Evolutionary conservation across 805 yeast genomes (phyloP), one percentile per base, ranked within the genome.

Genomic region (Candida easanensis): DNA sequence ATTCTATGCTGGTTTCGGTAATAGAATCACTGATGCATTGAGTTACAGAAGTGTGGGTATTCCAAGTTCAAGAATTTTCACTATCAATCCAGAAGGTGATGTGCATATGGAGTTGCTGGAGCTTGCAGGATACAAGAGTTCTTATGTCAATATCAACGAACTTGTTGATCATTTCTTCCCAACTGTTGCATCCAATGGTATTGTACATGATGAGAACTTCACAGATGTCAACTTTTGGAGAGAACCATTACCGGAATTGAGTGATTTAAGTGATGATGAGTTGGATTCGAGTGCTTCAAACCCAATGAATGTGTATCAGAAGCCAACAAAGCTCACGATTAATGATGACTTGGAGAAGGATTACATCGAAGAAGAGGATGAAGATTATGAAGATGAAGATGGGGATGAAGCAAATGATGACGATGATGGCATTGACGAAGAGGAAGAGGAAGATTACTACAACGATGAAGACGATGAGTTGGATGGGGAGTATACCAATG

Each of bases 131-230:
- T 88, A 86, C 63, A 85, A 78, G 58, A 82, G 93, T 40, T 82
- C 95, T 0, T 93, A 93, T 61, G 79, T 93, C 39, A 82, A 82
- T 50, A 91, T 93, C 57, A 87, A 93, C 35, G 98, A 93, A 62
- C 72, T 93, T 42, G 97, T 93, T 11, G 99, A 93, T 64, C 98
- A 93, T 63, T 90, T 90, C 63, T 93, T 93, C 74, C 99, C 99
- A 8, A 96, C 97, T 0, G 84, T 80, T 35, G 66, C 54, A 38
- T 11, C 26, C 15, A 34, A 15, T 13, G 45, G 44, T 4, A 30
- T 33, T 21, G 63, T 62, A 32, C 62, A 61, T 36, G 67, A 66
- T 44, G 56, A 63, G 46, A 78, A 77, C 49, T 93, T 70, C 61
- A 86, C 88, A 7, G 99, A 93, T 64, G 86, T 86, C 34, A 90